Conservation (phyloP, 2,329 filamentous ascomycete genomes). For the Alternaria viburni region DNA sequence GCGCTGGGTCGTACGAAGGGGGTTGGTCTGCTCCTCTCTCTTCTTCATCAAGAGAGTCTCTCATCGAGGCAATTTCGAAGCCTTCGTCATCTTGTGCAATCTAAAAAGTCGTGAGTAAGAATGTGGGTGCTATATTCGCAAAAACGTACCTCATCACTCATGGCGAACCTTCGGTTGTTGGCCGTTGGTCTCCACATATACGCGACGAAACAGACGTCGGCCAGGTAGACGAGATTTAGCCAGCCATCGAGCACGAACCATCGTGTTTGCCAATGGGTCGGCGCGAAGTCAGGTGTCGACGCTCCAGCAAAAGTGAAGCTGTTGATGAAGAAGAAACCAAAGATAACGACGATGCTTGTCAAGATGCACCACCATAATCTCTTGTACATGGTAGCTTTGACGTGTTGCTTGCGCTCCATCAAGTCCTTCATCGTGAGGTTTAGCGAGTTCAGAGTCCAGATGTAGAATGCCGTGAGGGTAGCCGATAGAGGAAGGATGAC, state of each 20-base stretch:
- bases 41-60: slow-evolving; percentile 73
- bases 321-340: slow-evolving; percentile 98
- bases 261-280: slow-evolving; percentile 93
- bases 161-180: slow-evolving; percentile 96
- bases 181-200: slow-evolving; percentile 96
- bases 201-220: slow-evolving; percentile 89
- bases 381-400: slow-evolving; percentile 95
- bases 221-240: slow-evolving; percentile 95
- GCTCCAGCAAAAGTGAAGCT: slow-evolving; percentile 91
- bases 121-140: background rate
- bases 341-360: slow-evolving; percentile 90
- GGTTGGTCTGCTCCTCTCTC: slow-evolving; percentile 53
- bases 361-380: slow-evolving; percentile 99
- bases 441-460: slow-evolving; percentile 97
- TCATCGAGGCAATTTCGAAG: slow-evolving; percentile 94
- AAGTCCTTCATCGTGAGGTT: slow-evolving; percentile 96
- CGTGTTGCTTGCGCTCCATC: slow-evolving; percentile 89
- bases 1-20: slow-evolving; percentile 50
- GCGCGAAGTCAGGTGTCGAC: slow-evolving; percentile 86
- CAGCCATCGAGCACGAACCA: slow-evolving; percentile 99
- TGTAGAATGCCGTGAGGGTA: slow-evolving; percentile 94
- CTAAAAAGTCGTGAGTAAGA: slow-evolving; percentile 51
- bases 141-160: slow-evolving; percentile 84
- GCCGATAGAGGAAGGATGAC: slow-evolving; percentile 91
- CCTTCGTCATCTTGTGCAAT: slow-evolving; percentile 98